Base-by-base conservation (phyloP, 331 rosid genomes). In the Quercus tomentella region DNA sequence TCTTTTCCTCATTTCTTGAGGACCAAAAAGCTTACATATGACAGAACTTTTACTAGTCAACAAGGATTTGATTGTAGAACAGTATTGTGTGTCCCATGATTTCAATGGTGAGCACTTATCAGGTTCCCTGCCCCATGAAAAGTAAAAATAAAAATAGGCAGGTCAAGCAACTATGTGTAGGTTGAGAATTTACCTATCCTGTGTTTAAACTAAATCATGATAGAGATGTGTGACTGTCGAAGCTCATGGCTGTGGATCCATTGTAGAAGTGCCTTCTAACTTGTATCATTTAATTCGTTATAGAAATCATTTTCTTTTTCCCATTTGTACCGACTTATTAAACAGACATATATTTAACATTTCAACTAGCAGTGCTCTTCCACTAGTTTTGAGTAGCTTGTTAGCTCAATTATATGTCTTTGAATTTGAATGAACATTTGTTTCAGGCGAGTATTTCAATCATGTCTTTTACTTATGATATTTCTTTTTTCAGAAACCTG, bases 401-500 rank as follows among this genome's bases (percentile, higher is more conserved):
- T 20, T 76, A 73, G 56, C 75, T 57, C 61, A 62, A 73, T 71
- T 69, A 76, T 57, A n/a, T 74, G 30, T 17, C 78, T 43, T 81
- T n/a, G 57, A 25, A 41, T 57, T 23, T 20, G 55, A 49, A 78
- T 35, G 55, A 49, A 78, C 30, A 45, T 62, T 23, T 77, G 37
- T 52, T 77, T 70, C 70, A 60, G 17, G 74, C 58, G 35, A 61
- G 52, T 17, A 66, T 72, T 61, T 76, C 28, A 61, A 72, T 52
- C 55, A 49, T 66, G 70, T 72, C 81, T 75, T 67, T 58, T 71
- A 65, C 57, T 9, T 66, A 41, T 72, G 25, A 30, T 20, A 14
- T 71, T 74, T 22, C 72, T 60, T 76, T 84, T 77, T 72, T 71
- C 97, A 96, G 99, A 96, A 96, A 90, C 99, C 98, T 51, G 99